Percentiles rank a stretch among this genome's conserved stretches.
Conservation (phyloP, 1,284 basidiomycete species). For the Pyrrhoderma lamaoense region DNA sequence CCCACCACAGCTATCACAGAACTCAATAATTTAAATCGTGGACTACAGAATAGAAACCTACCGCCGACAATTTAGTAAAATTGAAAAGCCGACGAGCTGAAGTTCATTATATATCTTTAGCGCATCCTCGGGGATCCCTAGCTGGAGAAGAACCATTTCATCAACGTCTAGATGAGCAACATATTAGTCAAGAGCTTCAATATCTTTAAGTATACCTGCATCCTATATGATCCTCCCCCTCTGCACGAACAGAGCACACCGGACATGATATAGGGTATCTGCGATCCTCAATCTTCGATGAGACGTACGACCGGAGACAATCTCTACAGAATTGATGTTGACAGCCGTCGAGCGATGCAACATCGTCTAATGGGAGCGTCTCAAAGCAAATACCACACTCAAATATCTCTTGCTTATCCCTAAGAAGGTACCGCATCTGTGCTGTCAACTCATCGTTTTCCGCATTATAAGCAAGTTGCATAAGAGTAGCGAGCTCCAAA, state of each 20-base stretch:
- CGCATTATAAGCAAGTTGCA: conserved; percentile 39
- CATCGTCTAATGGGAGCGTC: conserved; percentile 35
- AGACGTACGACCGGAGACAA: conserved; percentile 42
- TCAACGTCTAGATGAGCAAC: conserved; percentile 32
- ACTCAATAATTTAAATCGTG: too few relatives aligned
- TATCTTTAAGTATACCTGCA: conserved; percentile 22
- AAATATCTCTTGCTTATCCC: conserved; percentile 32
- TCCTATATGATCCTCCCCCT: conserved; percentile 7
- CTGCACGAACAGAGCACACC: conserved; percentile 32
- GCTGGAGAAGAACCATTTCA: conserved; percentile 34
- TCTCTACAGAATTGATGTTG: conserved; percentile 46
- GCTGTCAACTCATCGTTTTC: conserved; percentile 36
- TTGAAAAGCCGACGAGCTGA: conserved; percentile 44
- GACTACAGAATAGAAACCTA: conserved; percentile 22
- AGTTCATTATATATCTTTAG: conserved; percentile 45
- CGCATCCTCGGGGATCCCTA: conserved; percentile 44
- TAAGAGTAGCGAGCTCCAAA: conserved; percentile 26
- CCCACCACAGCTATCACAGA: conserved; percentile 41
- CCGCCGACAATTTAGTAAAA: conserved; percentile 47
- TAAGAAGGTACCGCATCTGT: conserved; percentile 25
- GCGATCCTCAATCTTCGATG: conserved; percentile 42
- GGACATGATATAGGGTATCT: conserved; percentile 59
- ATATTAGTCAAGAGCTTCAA: too few relatives aligned
- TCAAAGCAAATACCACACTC: conserved; percentile 56
- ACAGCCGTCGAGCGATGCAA: conserved; percentile 43